A percentile compares a stretch with the other conserved stretches of the same genome.
These are phyloP conservation scores for Pseudopyricularia javanii DNA, from an alignment of 2,329 filamentous ascomycete genomes.

Conservation along the genomic window DNA sequence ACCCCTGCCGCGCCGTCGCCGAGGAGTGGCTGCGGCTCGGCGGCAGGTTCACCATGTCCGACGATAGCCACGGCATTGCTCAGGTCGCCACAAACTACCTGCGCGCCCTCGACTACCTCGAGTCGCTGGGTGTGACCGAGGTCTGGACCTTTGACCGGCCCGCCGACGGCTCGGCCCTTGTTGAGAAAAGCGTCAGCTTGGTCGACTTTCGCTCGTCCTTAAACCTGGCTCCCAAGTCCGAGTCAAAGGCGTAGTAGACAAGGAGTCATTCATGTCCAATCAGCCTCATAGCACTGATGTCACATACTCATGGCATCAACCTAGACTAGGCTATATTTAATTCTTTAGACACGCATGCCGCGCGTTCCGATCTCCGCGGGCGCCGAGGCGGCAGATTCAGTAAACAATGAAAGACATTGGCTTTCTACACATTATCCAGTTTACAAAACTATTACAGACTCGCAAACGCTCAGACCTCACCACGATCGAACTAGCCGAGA, in stretches of 20 bases:
- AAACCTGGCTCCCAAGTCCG: not conserved
- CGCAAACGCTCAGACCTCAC: not conserved
- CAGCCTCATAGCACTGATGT: not conserved
- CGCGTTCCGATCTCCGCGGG: no score
- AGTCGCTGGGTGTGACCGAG: slow-evolving; percentile 48
- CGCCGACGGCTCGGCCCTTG: slow-evolving; percentile 19
- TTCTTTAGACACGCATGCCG: no score
- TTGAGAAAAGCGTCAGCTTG: slow-evolving; percentile 21
- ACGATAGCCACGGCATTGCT: slow-evolving; percentile 83
- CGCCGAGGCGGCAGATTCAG: no score
- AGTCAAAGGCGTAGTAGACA: not conserved
- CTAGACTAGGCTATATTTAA: no score
- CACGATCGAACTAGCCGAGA: not conserved
- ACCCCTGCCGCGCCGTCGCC: slow-evolving; percentile 70
- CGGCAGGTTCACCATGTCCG: slow-evolving; percentile 80
- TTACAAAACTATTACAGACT: not conserved
- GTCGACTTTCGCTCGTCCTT: slow-evolving; percentile 6
- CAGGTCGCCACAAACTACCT: slow-evolving; percentile 82
- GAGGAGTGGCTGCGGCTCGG: slow-evolving; percentile 61
- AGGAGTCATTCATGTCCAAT: not conserved
- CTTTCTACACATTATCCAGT: not conserved
- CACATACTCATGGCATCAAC: no score
- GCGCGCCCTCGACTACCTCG: slow-evolving; percentile 58
- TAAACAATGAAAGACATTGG: no score
- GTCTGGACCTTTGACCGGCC: slow-evolving; percentile 43